phyloP scores from a whole-genome alignment of 2,329 filamentous ascomycete species.

The Trichoderma harzianum region DNA sequence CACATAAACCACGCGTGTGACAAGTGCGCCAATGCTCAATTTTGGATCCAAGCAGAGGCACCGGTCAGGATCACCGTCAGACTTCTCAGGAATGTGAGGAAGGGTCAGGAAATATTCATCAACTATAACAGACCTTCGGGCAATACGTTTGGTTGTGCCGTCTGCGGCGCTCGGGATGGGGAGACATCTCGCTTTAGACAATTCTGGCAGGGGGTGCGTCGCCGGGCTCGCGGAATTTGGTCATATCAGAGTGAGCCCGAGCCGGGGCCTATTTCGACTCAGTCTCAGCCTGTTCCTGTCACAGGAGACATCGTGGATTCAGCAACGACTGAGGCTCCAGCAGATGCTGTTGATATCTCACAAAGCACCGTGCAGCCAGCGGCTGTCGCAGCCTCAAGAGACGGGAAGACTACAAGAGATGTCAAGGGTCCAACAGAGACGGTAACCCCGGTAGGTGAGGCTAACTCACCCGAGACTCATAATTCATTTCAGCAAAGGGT shows the following conservation, averaged over 20 bases:
- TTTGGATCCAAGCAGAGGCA: constrained; percentile 5
- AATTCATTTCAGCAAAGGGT: neutral
- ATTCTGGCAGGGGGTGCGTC: neutral
- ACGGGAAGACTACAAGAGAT: neutral
- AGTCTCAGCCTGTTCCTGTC: neutral
- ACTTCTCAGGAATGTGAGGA: constrained; percentile 21
- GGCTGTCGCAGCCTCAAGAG: neutral
- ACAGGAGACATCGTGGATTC: no score
- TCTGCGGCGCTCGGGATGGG: constrained; percentile 18
- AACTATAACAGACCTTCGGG: constrained; percentile 30
- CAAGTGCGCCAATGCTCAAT: constrained; percentile 28
- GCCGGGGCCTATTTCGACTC: neutral
- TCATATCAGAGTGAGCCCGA: neutral
- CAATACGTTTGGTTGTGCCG: constrained; percentile 27
- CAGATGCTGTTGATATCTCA: neutral
- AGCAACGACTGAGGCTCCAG: neutral
- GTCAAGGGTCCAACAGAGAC: neutral
- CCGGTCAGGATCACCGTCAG: constrained; percentile 24
- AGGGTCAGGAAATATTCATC: constrained; percentile 37
- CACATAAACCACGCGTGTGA: constrained; percentile 36
- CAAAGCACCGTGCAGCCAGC: neutral
- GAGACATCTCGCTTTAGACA: neutral
- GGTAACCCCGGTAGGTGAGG: neutral
- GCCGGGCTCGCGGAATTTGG: neutral
- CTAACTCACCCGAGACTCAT: neutral